phyloP scores from a whole-genome alignment of 257 asterid genomes.

The Voacanga thouarsii region DNA sequence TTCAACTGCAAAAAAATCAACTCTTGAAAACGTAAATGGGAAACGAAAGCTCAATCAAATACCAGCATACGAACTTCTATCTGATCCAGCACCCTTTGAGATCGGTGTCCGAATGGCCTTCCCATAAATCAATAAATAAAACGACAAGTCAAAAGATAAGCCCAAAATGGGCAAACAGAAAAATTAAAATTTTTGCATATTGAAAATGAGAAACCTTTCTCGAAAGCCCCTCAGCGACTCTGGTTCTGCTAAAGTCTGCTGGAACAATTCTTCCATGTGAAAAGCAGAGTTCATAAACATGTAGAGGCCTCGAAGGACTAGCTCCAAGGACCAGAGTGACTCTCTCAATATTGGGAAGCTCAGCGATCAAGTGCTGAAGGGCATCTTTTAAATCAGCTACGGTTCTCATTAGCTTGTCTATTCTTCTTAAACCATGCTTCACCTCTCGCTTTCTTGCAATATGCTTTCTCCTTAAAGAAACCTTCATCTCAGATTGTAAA shows the following conservation, averaged over 20 bases:
- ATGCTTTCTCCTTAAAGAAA: constrained; percentile 54
- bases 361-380: constrained; percentile 58
- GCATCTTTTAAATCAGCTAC: constrained; percentile 55
- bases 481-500: constrained; percentile 46
- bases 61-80: constrained; percentile 56
- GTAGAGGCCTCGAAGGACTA: constrained; percentile 81
- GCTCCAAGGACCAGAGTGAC: constrained; percentile 73
- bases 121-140: background rate
- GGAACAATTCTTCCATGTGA: constrained; percentile 33
- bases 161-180: background rate
- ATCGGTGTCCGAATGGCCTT: constrained; percentile 85
- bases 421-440: constrained; percentile 70
- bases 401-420: constrained; percentile 65
- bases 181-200: background rate
- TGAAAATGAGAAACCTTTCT: constrained; percentile 54
- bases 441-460: constrained; percentile 79
- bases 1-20: background rate
- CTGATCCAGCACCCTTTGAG: constrained; percentile 84
- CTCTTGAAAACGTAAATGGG: background rate
- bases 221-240: constrained; percentile 59
- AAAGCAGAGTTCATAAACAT: constrained; percentile 72
- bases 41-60: constrained; percentile 4
- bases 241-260: constrained; percentile 51
- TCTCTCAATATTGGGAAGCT: constrained; percentile 53
- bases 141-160: constrained; percentile 3